phyloP scores from a whole-genome alignment of 2,329 filamentous ascomycete species.

The Didymella keratinophila region DNA sequence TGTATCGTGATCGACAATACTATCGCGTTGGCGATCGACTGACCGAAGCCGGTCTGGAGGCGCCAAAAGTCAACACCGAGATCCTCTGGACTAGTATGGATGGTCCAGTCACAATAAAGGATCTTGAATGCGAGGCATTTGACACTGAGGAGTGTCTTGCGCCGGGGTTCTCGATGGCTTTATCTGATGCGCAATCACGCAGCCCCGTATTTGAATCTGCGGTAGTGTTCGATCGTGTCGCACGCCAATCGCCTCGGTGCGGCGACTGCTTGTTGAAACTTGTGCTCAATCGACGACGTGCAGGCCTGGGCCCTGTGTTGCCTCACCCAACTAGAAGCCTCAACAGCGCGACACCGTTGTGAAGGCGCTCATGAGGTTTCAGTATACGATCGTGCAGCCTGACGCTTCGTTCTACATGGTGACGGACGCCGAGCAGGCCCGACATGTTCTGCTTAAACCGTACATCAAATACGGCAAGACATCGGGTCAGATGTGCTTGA shows the following conservation, averaged over 20 bases:
- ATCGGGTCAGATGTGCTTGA: conserved; percentile 53
- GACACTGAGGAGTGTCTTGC: conserved; percentile 21
- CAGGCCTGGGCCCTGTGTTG: conserved; percentile 51
- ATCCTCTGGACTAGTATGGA: neutral
- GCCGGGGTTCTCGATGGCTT: conserved; percentile 51
- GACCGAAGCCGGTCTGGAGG: neutral
- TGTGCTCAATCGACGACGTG: conserved; percentile 46
- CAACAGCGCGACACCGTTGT: conserved; percentile 47
- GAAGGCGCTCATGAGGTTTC: conserved; percentile 54
- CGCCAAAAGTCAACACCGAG: neutral
- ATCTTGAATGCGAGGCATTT: neutral
- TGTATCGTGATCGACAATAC: neutral
- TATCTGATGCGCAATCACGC: conserved; percentile 45
- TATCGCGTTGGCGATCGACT: neutral
- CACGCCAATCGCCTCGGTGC: conserved; percentile 51
- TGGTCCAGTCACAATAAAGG: neutral
- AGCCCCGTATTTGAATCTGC: conserved; percentile 53
- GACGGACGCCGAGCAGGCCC: conserved; percentile 55
- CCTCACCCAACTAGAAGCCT: conserved; percentile 42
- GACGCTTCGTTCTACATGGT: conserved; percentile 55
- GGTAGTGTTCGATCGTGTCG: conserved; percentile 47
- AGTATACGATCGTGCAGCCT: conserved; percentile 53
- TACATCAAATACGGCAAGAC: conserved; percentile 47
- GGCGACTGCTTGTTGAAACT: conserved; percentile 56
- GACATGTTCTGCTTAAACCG: conserved; percentile 49